Evolutionary conservation across 1,284 basidiomycete species (phyloP), one percentile per base, ranked within the genome.

Genomic region (Peniophora sp.): DNA sequence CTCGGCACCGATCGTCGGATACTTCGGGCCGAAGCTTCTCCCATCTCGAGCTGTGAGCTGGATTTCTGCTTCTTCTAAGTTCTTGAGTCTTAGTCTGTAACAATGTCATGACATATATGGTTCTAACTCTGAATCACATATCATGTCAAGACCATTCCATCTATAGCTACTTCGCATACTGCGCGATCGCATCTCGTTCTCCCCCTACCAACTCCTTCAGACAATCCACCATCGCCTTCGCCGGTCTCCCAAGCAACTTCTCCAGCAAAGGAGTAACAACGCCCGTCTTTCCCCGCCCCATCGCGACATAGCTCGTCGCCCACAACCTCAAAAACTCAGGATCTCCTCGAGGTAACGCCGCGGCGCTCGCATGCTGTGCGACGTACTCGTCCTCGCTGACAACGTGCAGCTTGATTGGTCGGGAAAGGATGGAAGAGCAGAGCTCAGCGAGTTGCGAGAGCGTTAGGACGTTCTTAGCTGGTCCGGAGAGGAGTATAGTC

Each of bases 241-340:
- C 50, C 45, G 59, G 56, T 39, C 65, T 56, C 20, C 64, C 63
- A 0, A 67, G 43, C 2, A 65, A 36, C 41, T 57, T 43, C 48
- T 57, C 53, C 49, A 67, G 51, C 19, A 64, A 49, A 16, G 64
- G 61, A 41, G 65, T 64, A 10, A 63, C 59, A 1, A 58, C 58
- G 1, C 56, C 63, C 3, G 61, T 54, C 54, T 67, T 64, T 10
- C 63, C 64, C 0, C 60, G 56, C 46, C 32, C 52, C 23, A 67
- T 36, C 12, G 61, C 63, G n/a, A 56, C 56, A 53, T 57, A 65
- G 22, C 62, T 65, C 50, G 63, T 65, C 39, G 64, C 61, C 66
- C 66, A 67, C 47, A 55, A 51, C 32, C 58, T 55, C 47, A 66
- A 47, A 48, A 64, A 61, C 39, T 59, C 59, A 45, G 63, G 61